Conservation (phyloP, 2,329 filamentous ascomycete genomes). For the Paramyrothecium roridum region DNA sequence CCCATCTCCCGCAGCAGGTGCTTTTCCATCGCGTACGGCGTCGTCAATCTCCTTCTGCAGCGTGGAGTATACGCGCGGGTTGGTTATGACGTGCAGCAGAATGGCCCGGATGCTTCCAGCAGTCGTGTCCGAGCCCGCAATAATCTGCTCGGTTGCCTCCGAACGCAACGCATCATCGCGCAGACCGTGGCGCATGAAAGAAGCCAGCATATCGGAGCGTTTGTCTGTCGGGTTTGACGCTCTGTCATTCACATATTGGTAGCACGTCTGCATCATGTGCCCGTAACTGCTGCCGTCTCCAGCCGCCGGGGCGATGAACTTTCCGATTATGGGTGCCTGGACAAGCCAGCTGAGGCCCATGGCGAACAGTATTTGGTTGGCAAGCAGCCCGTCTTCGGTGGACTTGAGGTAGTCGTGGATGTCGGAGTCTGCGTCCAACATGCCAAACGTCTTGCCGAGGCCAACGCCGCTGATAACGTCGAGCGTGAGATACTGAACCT, state of each 20-base stretch:
- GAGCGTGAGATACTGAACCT: slow-evolving; percentile 47
- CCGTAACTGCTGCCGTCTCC: slow-evolving; percentile 27
- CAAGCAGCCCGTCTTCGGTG: slow-evolving; percentile 27
- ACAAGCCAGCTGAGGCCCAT: slow-evolving; percentile 23
- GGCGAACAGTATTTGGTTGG: slow-evolving; percentile 16
- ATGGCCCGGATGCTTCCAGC: slow-evolving; percentile 38
- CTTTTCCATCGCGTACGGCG: slow-evolving; percentile 35
- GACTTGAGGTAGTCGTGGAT: slow-evolving; percentile 35
- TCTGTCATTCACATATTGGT: slow-evolving; percentile 21
- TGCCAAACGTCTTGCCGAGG: slow-evolving; percentile 47
- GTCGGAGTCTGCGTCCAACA: slow-evolving; percentile 42
- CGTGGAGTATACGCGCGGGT: slow-evolving; percentile 40
- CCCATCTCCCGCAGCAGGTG: slow-evolving; percentile 39
- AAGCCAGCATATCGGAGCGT: slow-evolving; percentile 35
- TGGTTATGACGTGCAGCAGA: slow-evolving; percentile 48
- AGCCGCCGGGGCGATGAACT: slow-evolving; percentile 20
- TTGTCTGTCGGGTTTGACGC: slow-evolving; percentile 17
- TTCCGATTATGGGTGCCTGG: slow-evolving; percentile 22
- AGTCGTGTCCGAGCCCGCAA: slow-evolving; percentile 35
- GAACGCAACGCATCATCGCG: slow-evolving; percentile 26
- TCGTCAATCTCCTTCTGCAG: slow-evolving; percentile 41
- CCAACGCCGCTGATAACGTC: slow-evolving; percentile 51
- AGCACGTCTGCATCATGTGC: slow-evolving; percentile 27
- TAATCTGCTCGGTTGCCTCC: slow-evolving; percentile 28
- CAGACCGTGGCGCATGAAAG: slow-evolving; percentile 36